phyloP scores from a whole-genome alignment of 2,329 filamentous ascomycete species.

The Nakataea oryzae region DNA sequence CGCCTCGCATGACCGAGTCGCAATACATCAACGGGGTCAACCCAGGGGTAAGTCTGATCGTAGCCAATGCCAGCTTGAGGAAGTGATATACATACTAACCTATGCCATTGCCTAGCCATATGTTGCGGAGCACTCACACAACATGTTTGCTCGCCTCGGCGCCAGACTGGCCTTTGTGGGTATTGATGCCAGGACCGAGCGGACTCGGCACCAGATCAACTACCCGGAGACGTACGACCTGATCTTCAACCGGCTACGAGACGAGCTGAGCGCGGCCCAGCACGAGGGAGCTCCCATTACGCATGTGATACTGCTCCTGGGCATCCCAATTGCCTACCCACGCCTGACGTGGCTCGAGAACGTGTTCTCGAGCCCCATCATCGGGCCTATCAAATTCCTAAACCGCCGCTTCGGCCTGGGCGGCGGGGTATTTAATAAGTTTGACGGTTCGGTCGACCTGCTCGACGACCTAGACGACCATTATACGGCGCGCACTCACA shows the following conservation, averaged over 20 bases:
- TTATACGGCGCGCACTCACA: slow-evolving; percentile 88
- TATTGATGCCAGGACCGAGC: slow-evolving; percentile 88
- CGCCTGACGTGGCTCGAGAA: slow-evolving; percentile 96
- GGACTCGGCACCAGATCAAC: slow-evolving; percentile 88
- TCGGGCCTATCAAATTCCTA: slow-evolving; percentile 79
- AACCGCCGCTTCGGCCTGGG: slow-evolving; percentile 83
- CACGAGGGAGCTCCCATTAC: slow-evolving; percentile 66
- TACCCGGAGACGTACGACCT: slow-evolving; percentile 84
- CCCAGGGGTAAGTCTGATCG: slow-evolving; percentile 51
- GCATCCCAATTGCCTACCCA: slow-evolving; percentile 81
- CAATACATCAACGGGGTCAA: slow-evolving; percentile 71
- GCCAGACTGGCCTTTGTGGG: slow-evolving; percentile 76
- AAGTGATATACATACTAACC: slow-evolving; percentile 46
- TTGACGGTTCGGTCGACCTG: slow-evolving; percentile 88
- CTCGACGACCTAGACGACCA: slow-evolving; percentile 92
- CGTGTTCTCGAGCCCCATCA: slow-evolving; percentile 71
- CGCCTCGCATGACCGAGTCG: slow-evolving; percentile 41
- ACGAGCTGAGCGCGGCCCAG: slow-evolving; percentile 58
- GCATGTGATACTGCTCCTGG: slow-evolving; percentile 78
- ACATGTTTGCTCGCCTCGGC: slow-evolving; percentile 76
- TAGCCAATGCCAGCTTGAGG: no score
- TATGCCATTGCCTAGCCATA: slow-evolving; percentile 55
- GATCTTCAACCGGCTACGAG: slow-evolving; percentile 66
- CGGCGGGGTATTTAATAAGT: slow-evolving; percentile 82
- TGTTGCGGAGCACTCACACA: slow-evolving; percentile 78